phyloP scores from a whole-genome alignment of 495 filamentous ascomycete genomes.

The Annulohypoxylon bovei region DNA sequence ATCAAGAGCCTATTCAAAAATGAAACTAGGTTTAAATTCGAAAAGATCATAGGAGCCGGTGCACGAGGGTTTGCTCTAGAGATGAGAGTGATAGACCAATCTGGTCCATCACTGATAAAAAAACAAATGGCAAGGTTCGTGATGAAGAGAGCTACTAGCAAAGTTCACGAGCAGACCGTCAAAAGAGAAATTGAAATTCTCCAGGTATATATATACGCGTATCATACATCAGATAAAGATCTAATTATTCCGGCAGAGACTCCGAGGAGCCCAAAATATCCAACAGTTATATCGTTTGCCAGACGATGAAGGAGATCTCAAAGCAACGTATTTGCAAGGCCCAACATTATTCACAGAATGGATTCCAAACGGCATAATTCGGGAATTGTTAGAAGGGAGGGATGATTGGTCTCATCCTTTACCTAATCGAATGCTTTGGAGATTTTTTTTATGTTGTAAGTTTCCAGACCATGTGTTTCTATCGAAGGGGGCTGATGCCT shows the following conservation, averaged over 20 bases:
- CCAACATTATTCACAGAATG: conserved; percentile 31
- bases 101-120: background rate
- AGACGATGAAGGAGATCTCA: background rate
- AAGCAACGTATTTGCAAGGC: conserved; percentile 6
- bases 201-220: conserved; percentile 4
- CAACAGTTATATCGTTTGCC: conserved; percentile 21
- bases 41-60: conserved; percentile 17
- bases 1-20: conserved; percentile 48
- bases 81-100: conserved; percentile 13
- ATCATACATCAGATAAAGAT: background rate
- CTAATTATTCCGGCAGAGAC: conserved; percentile 14
- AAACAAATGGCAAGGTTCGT: conserved; percentile 17
- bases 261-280: conserved; percentile 28
- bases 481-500: background rate
- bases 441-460: conserved; percentile 37
- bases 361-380: conserved; percentile 29
- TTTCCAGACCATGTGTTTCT: background rate
- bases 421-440: conserved; percentile 43
- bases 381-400: conserved; percentile 7
- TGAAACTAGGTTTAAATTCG: conserved; percentile 9
- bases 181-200: conserved; percentile 15
- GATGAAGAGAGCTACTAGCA: conserved; percentile 21
- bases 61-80: conserved; percentile 30
- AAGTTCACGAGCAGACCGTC: background rate
- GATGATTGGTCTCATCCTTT: conserved; percentile 23